Percentiles rank a stretch among this genome's conserved stretches.
Evolutionary conservation across 495 filamentous ascomycete species (phyloP).

Genomic region (Aspergillus affinis): DNA sequence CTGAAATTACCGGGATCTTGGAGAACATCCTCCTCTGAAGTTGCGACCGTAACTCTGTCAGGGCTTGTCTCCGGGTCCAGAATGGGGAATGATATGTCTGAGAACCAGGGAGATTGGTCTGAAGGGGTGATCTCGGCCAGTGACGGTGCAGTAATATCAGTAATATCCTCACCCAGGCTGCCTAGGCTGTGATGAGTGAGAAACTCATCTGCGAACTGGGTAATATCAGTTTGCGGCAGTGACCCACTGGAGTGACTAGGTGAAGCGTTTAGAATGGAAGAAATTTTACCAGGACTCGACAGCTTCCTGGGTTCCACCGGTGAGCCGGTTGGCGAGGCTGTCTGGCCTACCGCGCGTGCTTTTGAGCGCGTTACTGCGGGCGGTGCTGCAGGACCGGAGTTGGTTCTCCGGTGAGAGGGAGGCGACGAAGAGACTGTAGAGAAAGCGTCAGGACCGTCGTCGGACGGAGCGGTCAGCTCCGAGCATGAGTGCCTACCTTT

Average conservation of each 20-base stretch:
- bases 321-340: neutral
- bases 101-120: conserved; percentile 21
- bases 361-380: neutral
- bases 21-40: conserved; percentile 5
- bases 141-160: conserved; percentile 16
- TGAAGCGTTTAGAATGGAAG: conserved; percentile 4
- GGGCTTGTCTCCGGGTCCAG: conserved; percentile 12
- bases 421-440: conserved; percentile 15
- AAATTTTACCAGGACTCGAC: conserved; percentile 4
- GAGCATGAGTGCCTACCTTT: conserved; percentile 40
- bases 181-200: conserved; percentile 11
- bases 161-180: conserved; percentile 14
- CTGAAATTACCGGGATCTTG: conserved; percentile 24
- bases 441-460: conserved; percentile 4
- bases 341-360: neutral
- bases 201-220: conserved; percentile 13
- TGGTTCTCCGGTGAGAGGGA: conserved; percentile 9
- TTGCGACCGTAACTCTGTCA: conserved; percentile 6
- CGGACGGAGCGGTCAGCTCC: neutral
- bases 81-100: conserved; percentile 13
- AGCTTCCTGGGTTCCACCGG: neutral
- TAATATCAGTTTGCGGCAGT: conserved; percentile 8
- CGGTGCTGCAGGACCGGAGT: conserved; percentile 4
- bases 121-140: conserved; percentile 11
- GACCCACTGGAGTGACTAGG: conserved; percentile 5